These are phyloP conservation scores for Rhexocercosporidium sp. DNA, from an alignment of 2,329 filamentous ascomycete genomes.

Conservation along the genomic window DNA sequence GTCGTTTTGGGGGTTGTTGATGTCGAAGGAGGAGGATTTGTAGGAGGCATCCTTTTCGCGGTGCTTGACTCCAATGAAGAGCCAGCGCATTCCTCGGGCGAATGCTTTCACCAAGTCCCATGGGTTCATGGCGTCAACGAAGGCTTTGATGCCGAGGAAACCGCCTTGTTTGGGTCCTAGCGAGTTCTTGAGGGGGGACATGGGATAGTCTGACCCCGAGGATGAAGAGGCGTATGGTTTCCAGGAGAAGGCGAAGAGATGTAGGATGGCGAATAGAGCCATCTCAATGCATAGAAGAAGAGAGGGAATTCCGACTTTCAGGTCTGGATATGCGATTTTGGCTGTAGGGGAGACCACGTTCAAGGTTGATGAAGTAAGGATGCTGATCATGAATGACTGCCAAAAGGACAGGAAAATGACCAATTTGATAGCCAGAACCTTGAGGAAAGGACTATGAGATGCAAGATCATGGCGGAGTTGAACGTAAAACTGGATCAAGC, in stretches of 20 bases:
- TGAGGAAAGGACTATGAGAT: conserved; percentile 75
- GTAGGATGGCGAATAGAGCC: conserved; percentile 78
- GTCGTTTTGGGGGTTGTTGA: conserved; percentile 27
- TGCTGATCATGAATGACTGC: conserved; percentile 70
- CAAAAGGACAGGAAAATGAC: conserved; percentile 93
- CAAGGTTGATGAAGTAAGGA: conserved; percentile 58
- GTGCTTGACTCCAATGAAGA: conserved; percentile 73
- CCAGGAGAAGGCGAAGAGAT: conserved; percentile 84
- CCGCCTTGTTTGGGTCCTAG: conserved; percentile 64
- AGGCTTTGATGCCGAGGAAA: conserved; percentile 65
- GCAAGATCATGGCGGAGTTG: conserved; percentile 73
- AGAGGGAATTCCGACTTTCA: conserved; percentile 81
- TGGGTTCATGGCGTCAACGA: conserved; percentile 76
- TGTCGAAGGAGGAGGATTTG: conserved; percentile 34
- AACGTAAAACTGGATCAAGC: conserved; percentile 84
- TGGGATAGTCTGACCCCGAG: conserved; percentile 53
- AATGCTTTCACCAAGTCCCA: conserved; percentile 85
- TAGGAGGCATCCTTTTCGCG: conserved; percentile 61
- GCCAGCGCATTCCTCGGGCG: conserved; percentile 75
- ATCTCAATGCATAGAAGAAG: conserved; percentile 84
- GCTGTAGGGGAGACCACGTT: conserved; percentile 43
- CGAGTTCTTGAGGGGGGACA: conserved; percentile 44
- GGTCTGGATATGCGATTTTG: conserved; percentile 71
- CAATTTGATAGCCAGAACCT: conserved; percentile 85
- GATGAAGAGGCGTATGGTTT: conserved; percentile 63